Percentiles rank a stretch among this genome's conserved stretches.
These are phyloP conservation scores for Desmodesmus armatus DNA, from an alignment of 139 green algal genomes.

Conservation along the genomic window DNA sequence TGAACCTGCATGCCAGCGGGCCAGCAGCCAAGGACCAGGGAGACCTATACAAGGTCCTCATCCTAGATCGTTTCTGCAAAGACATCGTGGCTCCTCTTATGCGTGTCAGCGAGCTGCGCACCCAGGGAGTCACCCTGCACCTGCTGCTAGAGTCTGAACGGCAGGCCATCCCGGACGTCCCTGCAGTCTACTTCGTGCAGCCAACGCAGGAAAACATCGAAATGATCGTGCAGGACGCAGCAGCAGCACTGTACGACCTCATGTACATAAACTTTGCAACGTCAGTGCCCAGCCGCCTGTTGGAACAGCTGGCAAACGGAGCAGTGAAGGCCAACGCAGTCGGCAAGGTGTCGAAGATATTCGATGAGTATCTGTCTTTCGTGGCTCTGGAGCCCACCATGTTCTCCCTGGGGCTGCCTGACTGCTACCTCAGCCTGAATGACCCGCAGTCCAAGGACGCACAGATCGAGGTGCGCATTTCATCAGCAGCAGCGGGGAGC, in stretches of 20 bases:
- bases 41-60: conserved; percentile 94
- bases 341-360: conserved; percentile 79
- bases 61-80: conserved; percentile 91
- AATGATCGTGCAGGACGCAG: conserved; percentile 81
- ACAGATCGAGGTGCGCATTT: conserved; percentile 90
- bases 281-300: conserved; percentile 69
- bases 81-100: conserved; percentile 96
- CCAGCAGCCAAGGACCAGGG: conserved; percentile 48
- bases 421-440: conserved; percentile 93
- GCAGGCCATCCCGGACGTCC: conserved; percentile 96
- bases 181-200: conserved; percentile 96
- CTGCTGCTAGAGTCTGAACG: conserved; percentile 89
- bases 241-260: conserved; percentile 87
- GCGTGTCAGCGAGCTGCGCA: conserved; percentile 88
- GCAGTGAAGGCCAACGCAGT: conserved; percentile 68
- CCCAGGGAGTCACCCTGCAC: conserved; percentile 96
- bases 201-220: conserved; percentile 76
- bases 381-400: conserved; percentile 87
- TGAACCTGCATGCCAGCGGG: conserved; percentile 57
- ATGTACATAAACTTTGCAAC: conserved; percentile 96
- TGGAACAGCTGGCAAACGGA: conserved; percentile 87
- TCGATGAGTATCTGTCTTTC: conserved; percentile 95
- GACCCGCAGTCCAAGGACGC: conserved; percentile 87
- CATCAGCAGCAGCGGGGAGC: too few species aligned
- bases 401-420: conserved; percentile 90